Evolutionary conservation across 2,329 filamentous ascomycete species (phyloP), one percentile per base, ranked within the genome.

Genomic region (Nigrospora osmanthi): DNA sequence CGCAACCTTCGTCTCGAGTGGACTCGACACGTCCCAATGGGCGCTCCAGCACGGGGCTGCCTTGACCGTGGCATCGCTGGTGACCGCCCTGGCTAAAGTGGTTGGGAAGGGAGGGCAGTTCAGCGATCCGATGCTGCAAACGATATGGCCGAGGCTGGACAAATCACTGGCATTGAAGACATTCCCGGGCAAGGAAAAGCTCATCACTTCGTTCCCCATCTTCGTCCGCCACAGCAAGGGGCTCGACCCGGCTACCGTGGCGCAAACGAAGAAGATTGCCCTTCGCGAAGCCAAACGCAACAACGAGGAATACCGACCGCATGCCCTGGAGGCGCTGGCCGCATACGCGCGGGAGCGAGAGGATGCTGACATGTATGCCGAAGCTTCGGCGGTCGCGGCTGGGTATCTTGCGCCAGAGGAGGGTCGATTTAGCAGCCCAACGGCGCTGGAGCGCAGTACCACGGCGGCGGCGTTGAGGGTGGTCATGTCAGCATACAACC

Each of bases 261-360:
- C 77, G 10, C 75, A 83, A 54, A 81, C 90, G 68, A 86, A 84
- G 68, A 90, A 90, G 75, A 85, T 95, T 52, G 78, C 79, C 6
- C 63, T 91, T 14, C 79, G 91, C 46, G 93, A 98, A 73, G 89
- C 89, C 10, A 96, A 93, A 70, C 80, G 93, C 31, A 91, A 90
- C 59, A 96, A 96, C 57, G 78, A 82, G n/a, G 72, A 73, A 9
- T 98, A 97, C 64, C 80, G 87, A 13, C 83, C 85, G 16, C 75
- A 87, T 62, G 87, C 87, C 1, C 77, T 95, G 50, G 69, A 71
- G 44, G 81, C 80, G 32, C 69, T 96, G 6, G 89, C 87, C 58
- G 74, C 80, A 44, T 86, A 91, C 55, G 78, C 81, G n/a, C 75
- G 76, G 34, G 78, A 77, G 13, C 75, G 85, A 39, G 72, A 75